Conservation (phyloP, 305 asterid genomes). For the Solanum hybrid region DNA sequence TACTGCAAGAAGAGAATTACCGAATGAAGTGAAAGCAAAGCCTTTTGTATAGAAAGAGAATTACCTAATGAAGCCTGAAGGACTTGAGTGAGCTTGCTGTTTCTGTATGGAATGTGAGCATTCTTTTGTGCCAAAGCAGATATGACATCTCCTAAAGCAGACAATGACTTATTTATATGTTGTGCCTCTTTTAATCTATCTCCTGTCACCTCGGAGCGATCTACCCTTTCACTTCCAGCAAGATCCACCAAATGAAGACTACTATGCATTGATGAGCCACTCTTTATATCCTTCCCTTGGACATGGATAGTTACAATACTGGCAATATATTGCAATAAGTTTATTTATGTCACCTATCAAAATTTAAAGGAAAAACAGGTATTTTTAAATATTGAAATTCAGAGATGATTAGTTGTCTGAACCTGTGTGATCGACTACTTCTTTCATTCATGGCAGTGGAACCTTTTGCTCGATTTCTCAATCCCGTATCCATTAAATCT, state of each 20-base stretch:
- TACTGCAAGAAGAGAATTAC: background rate
- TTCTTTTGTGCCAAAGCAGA: slow-evolving; percentile 68
- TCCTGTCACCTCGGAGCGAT: slow-evolving; percentile 82
- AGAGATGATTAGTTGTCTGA: background rate
- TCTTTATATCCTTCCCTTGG: slow-evolving; percentile 47
- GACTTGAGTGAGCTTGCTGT: slow-evolving; percentile 86
- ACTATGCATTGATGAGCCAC: slow-evolving; percentile 44
- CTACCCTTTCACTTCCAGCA: slow-evolving; percentile 86
- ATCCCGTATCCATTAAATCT: slow-evolving; percentile 54
- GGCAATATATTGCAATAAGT: slow-evolving; percentile 8
- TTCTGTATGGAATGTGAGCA: slow-evolving; percentile 69
- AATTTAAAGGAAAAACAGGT: background rate
- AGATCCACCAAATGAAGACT: slow-evolving; percentile 88
- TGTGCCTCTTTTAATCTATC: slow-evolving; percentile 82
- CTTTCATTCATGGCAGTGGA: slow-evolving; percentile 70
- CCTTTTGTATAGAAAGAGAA: background rate
- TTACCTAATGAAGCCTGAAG: slow-evolving; percentile 77
- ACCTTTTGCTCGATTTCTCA: slow-evolving; percentile 62
- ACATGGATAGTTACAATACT: slow-evolving; percentile 66
- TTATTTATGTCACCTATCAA: background rate
- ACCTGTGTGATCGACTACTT: slow-evolving; percentile 90
- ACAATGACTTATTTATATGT: slow-evolving; percentile 64
- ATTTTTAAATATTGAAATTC: background rate
- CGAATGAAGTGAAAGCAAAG: background rate
- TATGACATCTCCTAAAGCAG: slow-evolving; percentile 83